These are phyloP conservation scores for Dactylellina drechsleri DNA, from an alignment of 2,329 filamentous ascomycete species.

Conservation along the genomic window DNA sequence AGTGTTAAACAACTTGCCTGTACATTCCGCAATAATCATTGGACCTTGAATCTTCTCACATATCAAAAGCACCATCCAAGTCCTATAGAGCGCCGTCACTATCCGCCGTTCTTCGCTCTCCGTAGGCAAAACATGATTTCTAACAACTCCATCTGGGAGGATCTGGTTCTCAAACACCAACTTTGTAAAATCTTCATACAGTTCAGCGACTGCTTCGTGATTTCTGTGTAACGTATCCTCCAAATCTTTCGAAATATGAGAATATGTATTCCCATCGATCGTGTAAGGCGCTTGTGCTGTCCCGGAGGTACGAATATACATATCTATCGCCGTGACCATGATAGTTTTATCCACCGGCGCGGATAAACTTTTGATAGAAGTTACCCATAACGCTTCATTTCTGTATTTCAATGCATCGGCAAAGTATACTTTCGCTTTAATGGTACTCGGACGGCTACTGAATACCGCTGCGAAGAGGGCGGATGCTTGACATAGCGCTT, in stretches of 20 bases:
- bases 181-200: background rate
- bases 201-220: background rate
- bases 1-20: background rate
- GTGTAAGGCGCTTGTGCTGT: too few species aligned
- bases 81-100: background rate
- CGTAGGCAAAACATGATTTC: background rate
- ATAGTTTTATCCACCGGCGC: background rate
- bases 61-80: background rate
- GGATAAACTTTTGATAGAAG: background rate
- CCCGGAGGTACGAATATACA: too few species aligned
- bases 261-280: too few species aligned
- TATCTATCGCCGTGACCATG: too few species aligned
- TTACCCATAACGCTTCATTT: background rate
- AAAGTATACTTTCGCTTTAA: background rate
- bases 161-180: background rate
- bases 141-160: background rate
- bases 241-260: background rate
- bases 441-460: background rate
- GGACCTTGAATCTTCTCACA: background rate
- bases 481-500: background rate
- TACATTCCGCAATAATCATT: background rate
- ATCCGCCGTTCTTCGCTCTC: conserved; percentile 1
- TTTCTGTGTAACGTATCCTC: background rate
- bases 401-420: background rate
- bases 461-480: background rate